These are phyloP conservation scores for Pseudopithomyces maydicus DNA, from an alignment of 2,329 filamentous ascomycete species.

Conservation along the genomic window DNA sequence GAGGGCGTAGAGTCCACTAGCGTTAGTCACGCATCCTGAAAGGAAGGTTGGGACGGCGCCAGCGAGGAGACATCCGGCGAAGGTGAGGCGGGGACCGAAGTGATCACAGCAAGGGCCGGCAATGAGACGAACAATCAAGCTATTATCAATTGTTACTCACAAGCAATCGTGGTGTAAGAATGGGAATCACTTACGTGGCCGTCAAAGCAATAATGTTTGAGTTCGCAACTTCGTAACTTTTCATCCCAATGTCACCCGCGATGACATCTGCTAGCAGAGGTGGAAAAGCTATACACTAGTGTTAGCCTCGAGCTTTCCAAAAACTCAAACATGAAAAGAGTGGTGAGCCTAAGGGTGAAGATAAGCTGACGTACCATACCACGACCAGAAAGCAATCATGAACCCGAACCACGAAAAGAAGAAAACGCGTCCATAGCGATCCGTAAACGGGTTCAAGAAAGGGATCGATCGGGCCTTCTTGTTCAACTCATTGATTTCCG, in stretches of 20 bases:
- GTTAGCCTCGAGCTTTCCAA: not conserved
- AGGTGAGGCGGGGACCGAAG: constrained; percentile 78
- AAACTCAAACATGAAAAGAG: not conserved
- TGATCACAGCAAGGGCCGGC: constrained; percentile 81
- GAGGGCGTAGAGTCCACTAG: constrained; percentile 68
- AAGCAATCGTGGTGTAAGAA: not conserved
- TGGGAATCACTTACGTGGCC: constrained; percentile 24
- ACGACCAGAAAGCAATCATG: constrained; percentile 84
- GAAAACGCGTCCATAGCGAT: constrained; percentile 82
- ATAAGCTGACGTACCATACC: constrained; percentile 45
- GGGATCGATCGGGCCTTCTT: constrained; percentile 80
- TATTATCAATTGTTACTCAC: constrained; percentile 5
- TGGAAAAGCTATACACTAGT: constrained; percentile 32
- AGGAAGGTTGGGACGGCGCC: constrained; percentile 83
- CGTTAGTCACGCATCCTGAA: constrained; percentile 72
- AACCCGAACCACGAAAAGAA: constrained; percentile 88
- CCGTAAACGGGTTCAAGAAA: constrained; percentile 71
- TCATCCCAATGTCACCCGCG: constrained; percentile 73
- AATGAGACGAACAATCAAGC: constrained; percentile 72
- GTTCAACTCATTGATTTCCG: constrained; percentile 80
- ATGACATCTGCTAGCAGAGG: constrained; percentile 61
- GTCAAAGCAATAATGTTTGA: constrained; percentile 82
- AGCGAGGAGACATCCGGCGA: constrained; percentile 72
- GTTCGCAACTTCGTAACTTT: constrained; percentile 74
- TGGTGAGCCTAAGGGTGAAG: constrained; percentile 6